phyloP scores from a whole-genome alignment of 139 green algal species.

The Chlamydomonas eustigma region DNA sequence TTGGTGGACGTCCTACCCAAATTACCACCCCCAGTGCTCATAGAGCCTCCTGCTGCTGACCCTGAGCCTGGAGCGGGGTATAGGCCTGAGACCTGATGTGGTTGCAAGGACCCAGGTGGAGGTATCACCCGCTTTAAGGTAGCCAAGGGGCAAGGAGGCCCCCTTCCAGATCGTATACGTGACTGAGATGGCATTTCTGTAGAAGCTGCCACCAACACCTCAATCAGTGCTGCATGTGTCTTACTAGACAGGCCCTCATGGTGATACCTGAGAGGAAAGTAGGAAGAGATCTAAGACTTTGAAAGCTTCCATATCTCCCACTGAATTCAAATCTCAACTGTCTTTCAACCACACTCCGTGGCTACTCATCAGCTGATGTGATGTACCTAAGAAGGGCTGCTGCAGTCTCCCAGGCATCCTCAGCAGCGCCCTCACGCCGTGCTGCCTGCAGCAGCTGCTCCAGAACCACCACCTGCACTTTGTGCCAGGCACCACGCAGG shows the following conservation, averaged over 20 bases:
- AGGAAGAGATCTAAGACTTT: too few relatives aligned
- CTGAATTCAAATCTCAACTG: too few relatives aligned
- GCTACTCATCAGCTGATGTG: not conserved
- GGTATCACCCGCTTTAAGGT: slow-evolving; percentile 27
- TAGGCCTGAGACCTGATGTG: not conserved
- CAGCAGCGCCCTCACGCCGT: slow-evolving; percentile 16
- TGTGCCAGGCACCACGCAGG: not conserved
- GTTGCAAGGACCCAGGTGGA: not conserved
- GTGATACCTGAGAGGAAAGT: slow-evolving; percentile 35
- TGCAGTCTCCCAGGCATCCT: slow-evolving; percentile 71
- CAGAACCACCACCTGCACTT: slow-evolving; percentile 5
- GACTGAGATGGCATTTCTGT: not conserved
- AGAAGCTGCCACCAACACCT: slow-evolving; percentile 33
- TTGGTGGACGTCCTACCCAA: not conserved
- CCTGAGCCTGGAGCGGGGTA: not conserved
- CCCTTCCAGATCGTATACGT: not conserved
- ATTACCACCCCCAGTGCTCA: not conserved
- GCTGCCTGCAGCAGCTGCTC: slow-evolving; percentile 30
- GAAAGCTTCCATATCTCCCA: too few relatives aligned
- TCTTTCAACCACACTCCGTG: not conserved
- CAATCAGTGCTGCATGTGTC: slow-evolving; percentile 50
- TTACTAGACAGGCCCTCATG: slow-evolving; percentile 25
- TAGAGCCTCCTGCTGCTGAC: not conserved
- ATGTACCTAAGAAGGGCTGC: slow-evolving; percentile 52
- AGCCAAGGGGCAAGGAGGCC: slow-evolving; percentile 6